Percentiles rank a stretch among this genome's conserved stretches.
phyloP scores from a whole-genome alignment of 495 filamentous ascomycete species.

The Daldinia bambusicola region DNA sequence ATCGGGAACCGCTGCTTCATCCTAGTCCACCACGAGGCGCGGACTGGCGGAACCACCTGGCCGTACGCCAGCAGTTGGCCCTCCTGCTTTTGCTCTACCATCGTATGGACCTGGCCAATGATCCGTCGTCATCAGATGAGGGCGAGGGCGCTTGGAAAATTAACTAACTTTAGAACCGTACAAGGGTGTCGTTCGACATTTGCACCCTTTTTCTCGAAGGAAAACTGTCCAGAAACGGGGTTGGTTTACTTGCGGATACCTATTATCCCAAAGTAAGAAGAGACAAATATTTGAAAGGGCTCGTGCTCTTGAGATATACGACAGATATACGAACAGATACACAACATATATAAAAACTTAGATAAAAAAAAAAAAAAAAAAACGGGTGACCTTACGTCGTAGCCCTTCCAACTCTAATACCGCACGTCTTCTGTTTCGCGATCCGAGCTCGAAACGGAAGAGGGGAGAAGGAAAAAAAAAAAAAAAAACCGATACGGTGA shows the following conservation, averaged over 20 bases:
- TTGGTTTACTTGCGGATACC: background rate
- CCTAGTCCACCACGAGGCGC: slow-evolving; percentile 48
- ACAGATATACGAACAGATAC: no score
- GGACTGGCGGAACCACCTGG: slow-evolving; percentile 21
- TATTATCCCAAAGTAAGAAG: background rate
- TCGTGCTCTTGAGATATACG: background rate
- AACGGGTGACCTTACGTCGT: background rate
- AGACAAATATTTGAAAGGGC: background rate
- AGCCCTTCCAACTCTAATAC: slow-evolving; percentile 10
- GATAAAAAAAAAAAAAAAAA: no score
- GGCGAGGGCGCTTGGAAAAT: background rate
- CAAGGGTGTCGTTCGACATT: background rate
- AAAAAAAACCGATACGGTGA: background rate
- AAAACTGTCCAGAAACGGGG: background rate
- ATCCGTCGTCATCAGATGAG: slow-evolving; percentile 31
- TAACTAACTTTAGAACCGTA: background rate
- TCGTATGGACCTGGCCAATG: slow-evolving; percentile 8
- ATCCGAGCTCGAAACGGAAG: slow-evolving; percentile 3
- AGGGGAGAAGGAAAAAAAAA: background rate
- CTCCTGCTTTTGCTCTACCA: slow-evolving; percentile 29
- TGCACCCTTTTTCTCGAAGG: background rate
- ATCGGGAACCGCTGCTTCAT: slow-evolving; percentile 53
- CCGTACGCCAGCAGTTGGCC: slow-evolving; percentile 28
- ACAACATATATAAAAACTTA: background rate
- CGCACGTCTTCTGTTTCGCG: slow-evolving; percentile 9